Evolutionary conservation across 2,329 filamentous ascomycete species (phyloP).

Genomic region (Colletotrichum aenigma): DNA sequence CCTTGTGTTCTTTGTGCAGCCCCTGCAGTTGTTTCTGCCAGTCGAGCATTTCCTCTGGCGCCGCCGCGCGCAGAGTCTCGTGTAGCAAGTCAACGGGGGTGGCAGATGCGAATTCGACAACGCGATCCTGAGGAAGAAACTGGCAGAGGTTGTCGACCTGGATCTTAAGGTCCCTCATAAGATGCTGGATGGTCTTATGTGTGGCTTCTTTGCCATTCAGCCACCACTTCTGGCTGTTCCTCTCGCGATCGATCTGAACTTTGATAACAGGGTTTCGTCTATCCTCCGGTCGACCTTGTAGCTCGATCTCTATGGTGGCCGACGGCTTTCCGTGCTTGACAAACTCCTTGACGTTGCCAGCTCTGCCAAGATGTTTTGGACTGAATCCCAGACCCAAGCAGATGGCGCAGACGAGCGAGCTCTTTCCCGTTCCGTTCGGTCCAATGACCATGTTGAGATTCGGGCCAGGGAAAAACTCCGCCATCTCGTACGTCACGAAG

Average conservation of each 20-base stretch:
- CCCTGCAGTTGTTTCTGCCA: slow-evolving; percentile 79
- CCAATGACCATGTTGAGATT: slow-evolving; percentile 98
- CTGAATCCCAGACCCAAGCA: slow-evolving; percentile 89
- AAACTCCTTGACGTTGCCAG: slow-evolving; percentile 84
- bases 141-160: slow-evolving; percentile 98
- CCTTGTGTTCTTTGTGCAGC: slow-evolving; percentile 72
- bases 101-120: slow-evolving; percentile 89
- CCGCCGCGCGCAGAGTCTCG: slow-evolving; percentile 88
- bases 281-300: slow-evolving; percentile 68
- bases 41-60: slow-evolving; percentile 77
- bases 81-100: slow-evolving; percentile 81
- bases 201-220: slow-evolving; percentile 70
- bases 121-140: slow-evolving; percentile 94
- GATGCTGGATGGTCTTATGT: slow-evolving; percentile 67
- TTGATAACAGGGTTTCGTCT: slow-evolving; percentile 73
- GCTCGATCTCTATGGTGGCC: slow-evolving; percentile 88
- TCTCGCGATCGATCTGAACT: slow-evolving; percentile 79
- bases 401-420: slow-evolving; percentile 95
- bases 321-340: slow-evolving; percentile 85
- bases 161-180: slow-evolving; percentile 78
- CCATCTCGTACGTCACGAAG: slow-evolving; percentile 94
- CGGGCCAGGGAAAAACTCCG: slow-evolving; percentile 89
- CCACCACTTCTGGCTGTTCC: slow-evolving; percentile 80
- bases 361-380: slow-evolving; percentile 82
- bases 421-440: slow-evolving; percentile 98